Evolutionary conservation across 805 yeast species (phyloP), one percentile per base, ranked within the genome.

Genomic region (Wickerhamiella domercqiae): DNA sequence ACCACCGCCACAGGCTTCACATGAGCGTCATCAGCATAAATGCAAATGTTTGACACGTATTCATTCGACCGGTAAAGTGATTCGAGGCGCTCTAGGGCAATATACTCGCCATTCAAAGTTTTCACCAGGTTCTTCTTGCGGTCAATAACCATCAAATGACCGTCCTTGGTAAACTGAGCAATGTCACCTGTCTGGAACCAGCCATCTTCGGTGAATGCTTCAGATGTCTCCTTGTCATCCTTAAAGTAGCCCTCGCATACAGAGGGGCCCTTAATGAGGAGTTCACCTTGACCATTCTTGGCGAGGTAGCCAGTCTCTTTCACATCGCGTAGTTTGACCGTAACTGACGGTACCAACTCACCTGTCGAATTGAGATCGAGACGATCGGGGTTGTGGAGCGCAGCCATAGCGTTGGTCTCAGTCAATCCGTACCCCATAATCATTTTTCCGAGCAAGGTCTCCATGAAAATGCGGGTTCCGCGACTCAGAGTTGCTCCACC

Each of bases 131-230:
- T 90, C 75, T 90, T 90, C 67, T 74, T 81, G 57, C 98, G 79
- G 63, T 90, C 98, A 57, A 90, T 80, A 43, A 90, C 66, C 55
- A 70, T 73, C 54, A 90, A 67, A 40, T 73, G 76, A 47, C 97
- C 97, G 46, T 66, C 68, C 20, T 73, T 43, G 31, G 86, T 70
- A 93, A 95, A 83, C 65, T 82, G 84, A 55, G 87, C 95, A 60
- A 90, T 83, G 59, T 90, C 98, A 60, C 98, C 98, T 24, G 97
- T 90, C 56, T 66, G 70, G 67, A 90, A 90, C 96, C 96, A 90
- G 18, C 86, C 93, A 50, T 80, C 86, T 43, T 78, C 79, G 38
- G 74, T 67, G 52, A 79, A 74, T 1, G 93, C 81, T 15, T 60
- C 72, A 34, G 64, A 59, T 15, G 95, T 87, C 62, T 86, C 97